These are phyloP conservation scores for Penicillium pancosmium DNA, from an alignment of 495 filamentous ascomycete species.

Conservation along the genomic window DNA sequence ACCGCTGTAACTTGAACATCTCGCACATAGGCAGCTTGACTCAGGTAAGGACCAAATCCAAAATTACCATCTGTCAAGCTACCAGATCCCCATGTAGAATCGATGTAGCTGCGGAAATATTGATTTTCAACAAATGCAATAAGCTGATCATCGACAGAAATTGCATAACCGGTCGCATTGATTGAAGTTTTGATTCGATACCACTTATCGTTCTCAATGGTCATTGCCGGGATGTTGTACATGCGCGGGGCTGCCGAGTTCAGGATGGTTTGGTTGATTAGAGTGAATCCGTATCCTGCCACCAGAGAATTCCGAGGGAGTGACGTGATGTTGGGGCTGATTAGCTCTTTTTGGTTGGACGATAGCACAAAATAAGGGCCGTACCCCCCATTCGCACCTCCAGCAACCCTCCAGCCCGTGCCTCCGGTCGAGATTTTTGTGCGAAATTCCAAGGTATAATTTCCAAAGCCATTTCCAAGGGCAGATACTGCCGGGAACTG, in stretches of 20 bases:
- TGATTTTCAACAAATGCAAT: constrained; percentile 11
- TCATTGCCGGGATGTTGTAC: constrained; percentile 11
- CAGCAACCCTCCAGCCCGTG: constrained; percentile 26
- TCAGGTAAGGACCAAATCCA: constrained; percentile 37
- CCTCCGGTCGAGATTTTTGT: constrained; percentile 25
- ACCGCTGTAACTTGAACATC: constrained; percentile 30
- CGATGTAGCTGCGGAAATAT: constrained; percentile 1
- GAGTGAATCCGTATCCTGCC: constrained; percentile 21
- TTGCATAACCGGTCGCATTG: constrained; percentile 19
- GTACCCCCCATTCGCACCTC: constrained; percentile 18
- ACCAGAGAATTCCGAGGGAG: constrained; percentile 19
- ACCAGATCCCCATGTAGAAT: constrained; percentile 1
- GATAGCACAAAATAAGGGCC: constrained; percentile 23
- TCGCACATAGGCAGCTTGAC: constrained; percentile 34
- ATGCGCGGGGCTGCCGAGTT: constrained; percentile 7
- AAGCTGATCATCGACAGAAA: constrained; percentile 15
- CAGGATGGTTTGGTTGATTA: constrained; percentile 23
- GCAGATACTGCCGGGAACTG: constrained; percentile 23
- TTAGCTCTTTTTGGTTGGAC: constrained; percentile 9
- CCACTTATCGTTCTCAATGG: constrained; percentile 20
- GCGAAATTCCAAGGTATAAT: constrained; percentile 25
- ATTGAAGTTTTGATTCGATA: constrained; percentile 17
- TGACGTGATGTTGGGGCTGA: constrained; percentile 17
- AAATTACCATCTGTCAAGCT: constrained; percentile 25
- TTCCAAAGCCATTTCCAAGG: constrained; percentile 10